These are phyloP conservation scores for Maudiozyma saulgeensis DNA, from an alignment of 805 yeast species.

Conservation along the genomic window DNA sequence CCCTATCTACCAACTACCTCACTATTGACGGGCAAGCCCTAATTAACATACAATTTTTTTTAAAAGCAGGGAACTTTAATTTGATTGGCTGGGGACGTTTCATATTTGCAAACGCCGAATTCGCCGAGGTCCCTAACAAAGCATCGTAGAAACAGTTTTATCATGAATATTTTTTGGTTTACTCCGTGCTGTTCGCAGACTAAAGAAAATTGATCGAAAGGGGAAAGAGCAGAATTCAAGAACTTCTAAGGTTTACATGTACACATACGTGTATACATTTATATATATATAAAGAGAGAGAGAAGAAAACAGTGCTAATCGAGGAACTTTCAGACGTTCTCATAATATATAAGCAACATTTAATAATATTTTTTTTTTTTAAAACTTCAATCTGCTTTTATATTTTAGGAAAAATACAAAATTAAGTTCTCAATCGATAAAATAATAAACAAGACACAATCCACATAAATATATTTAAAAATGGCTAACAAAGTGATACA, in stretches of 20 bases:
- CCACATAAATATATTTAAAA: background rate
- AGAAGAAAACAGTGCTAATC: no score
- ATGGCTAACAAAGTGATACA: conserved; percentile 43
- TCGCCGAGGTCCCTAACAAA: conserved; percentile 1
- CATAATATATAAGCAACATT: no score
- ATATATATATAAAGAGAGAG: background rate
- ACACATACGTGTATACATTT: background rate
- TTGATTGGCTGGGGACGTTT: background rate
- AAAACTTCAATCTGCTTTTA: no score
- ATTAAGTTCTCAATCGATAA: no score
- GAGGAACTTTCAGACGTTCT: no score
- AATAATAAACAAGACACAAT: background rate
- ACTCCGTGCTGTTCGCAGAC: background rate
- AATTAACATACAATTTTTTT: background rate
- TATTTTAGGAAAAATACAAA: no score
- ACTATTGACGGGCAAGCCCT: background rate
- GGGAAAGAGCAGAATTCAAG: background rate
- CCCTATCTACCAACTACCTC: no score
- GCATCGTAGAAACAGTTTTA: background rate
- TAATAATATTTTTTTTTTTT: no score
- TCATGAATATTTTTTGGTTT: background rate
- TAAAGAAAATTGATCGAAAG: background rate
- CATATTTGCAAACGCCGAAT: conserved; percentile 1
- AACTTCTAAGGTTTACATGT: background rate
- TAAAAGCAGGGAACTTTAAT: background rate